Evolutionary conservation across 768 basidiomycete species (phyloP).

Genomic region (Lentinula detonsa): DNA sequence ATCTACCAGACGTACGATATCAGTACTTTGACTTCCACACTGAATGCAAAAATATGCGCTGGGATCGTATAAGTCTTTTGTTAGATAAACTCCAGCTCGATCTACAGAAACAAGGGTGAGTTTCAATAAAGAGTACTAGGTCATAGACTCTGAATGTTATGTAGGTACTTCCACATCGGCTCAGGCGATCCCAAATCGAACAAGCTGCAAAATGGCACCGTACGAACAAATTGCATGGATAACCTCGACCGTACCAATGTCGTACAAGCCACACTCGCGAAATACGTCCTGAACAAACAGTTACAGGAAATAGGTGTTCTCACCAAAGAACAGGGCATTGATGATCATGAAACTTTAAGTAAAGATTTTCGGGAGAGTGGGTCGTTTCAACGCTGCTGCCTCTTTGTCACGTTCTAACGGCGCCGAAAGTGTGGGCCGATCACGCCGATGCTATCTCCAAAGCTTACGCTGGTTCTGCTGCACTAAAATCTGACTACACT

Average conservation of each 20-base stretch:
- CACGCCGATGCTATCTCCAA: conserved; percentile 88
- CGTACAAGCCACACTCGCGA: conserved; percentile 86
- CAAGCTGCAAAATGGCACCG: conserved; percentile 64
- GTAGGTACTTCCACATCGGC: conserved; percentile 76
- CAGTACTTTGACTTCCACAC: conserved; percentile 97
- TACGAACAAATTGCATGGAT: conserved; percentile 98
- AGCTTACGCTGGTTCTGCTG: conserved; percentile 93
- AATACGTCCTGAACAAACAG: conserved; percentile 77
- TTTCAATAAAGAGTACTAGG: background rate
- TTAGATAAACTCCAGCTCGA: conserved; percentile 73
- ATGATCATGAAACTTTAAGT: conserved; percentile 76
- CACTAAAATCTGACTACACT: conserved; percentile 95
- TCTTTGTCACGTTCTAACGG: background rate
- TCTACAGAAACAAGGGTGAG: conserved; percentile 62
- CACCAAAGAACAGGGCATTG: conserved; percentile 62
- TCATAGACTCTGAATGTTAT: background rate
- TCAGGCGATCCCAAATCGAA: conserved; percentile 38
- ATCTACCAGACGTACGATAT: conserved; percentile 70
- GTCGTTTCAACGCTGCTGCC: conserved; percentile 19
- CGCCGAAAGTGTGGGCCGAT: conserved; percentile 87
- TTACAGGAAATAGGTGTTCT: conserved; percentile 70
- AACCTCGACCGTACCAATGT: conserved; percentile 96
- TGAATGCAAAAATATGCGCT: conserved; percentile 92
- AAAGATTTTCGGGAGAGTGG: conserved; percentile 83
- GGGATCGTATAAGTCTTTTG: conserved; percentile 84